Evolutionary conservation across 139 green algal species (phyloP), one percentile per base, ranked within the genome.

Genomic region (Prasinococcaceae sp.): DNA sequence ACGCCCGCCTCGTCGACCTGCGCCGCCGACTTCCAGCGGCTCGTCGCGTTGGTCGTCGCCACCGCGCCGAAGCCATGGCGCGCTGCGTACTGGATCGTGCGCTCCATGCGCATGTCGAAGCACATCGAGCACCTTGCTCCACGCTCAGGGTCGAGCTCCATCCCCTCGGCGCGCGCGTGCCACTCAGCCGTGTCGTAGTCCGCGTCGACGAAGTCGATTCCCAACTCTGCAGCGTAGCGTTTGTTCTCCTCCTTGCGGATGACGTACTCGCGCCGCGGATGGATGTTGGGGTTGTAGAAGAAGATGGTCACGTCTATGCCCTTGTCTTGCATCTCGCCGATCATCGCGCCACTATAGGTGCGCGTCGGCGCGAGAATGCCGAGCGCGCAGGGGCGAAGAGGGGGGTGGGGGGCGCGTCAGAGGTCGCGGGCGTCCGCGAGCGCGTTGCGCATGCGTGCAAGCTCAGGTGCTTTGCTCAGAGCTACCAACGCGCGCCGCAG

Each of bases 231-330:
- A 4, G 47, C 47, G 47, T 55, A 55, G 16, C 47, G 23, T 9
- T 20, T 19, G 28, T 55, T 55, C 32, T 55, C 47, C n/a, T 16
- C 47, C 47, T 55, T 55, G 12, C 47, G 47, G 8, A 55, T 14
- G 9, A 43, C 47, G 28, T 55, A 55, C 47, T 55, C 47, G 25
- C 45, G 24, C 6, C 47, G 47, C 27, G 47, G 47, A 27, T 55
- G 47, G 30, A 55, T 55, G 47, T 55, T 55, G 20, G 47, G 47
- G 30, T 55, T 55, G 47, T 55, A 55, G 47, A 55, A 55, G 22
- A 55, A 55, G 14, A 55, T 55, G 10, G 47, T 55, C 12, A 55
- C 27, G 20, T 55, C 27, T 4, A 44, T 9, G 30, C 47, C 47
- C 19, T 10, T 23, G 12, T 40, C 26, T n/a, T 10, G 25, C 47